phyloP scores from a whole-genome alignment of 164 flowering plant species.

The Warburgia ugandensis region DNA sequence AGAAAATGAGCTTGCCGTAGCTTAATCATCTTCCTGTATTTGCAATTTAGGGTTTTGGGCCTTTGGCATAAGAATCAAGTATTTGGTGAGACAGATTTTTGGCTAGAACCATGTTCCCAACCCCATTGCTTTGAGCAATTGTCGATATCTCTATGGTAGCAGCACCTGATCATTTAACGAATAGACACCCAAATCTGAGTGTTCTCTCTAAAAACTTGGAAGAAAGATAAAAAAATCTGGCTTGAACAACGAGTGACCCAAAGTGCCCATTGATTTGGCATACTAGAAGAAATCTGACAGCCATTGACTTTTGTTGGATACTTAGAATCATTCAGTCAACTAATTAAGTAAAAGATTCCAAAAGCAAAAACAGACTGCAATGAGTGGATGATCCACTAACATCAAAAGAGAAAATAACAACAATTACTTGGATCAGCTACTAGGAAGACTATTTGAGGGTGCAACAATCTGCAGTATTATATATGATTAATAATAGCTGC shows the following conservation, averaged over 20 bases:
- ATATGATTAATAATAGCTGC: too few species aligned
- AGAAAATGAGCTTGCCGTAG: slow-evolving; percentile 36
- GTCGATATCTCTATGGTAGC: slow-evolving; percentile 40
- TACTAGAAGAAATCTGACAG: too few species aligned
- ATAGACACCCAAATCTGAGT: slow-evolving; percentile 79
- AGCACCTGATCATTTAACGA: slow-evolving; percentile 69
- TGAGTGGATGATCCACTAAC: too few species aligned
- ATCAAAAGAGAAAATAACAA: too few species aligned
- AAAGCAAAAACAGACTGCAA: too few species aligned
- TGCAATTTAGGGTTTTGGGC: slow-evolving; percentile 12
- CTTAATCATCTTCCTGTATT: slow-evolving; percentile 13
- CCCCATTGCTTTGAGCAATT: slow-evolving; percentile 32
- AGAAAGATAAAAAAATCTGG: slow-evolving; percentile 89
- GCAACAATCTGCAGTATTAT: too few species aligned
- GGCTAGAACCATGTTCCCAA: slow-evolving; percentile 53
- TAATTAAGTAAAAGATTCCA: too few species aligned
- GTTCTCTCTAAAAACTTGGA: slow-evolving; percentile 82
- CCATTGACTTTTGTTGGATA: too few species aligned
- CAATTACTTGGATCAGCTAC: too few species aligned
- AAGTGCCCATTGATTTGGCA: slow-evolving; percentile 84
- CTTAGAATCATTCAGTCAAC: too few species aligned
- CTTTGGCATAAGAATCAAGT: slow-evolving; percentile 32
- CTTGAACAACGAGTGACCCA: slow-evolving; percentile 66
- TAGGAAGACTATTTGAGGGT: too few species aligned
- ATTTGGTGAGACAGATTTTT: slow-evolving; percentile 18